These are phyloP conservation scores for Pterocarpus macrocarpus DNA, from an alignment of 306 rosid genomes.

Conservation along the genomic window DNA sequence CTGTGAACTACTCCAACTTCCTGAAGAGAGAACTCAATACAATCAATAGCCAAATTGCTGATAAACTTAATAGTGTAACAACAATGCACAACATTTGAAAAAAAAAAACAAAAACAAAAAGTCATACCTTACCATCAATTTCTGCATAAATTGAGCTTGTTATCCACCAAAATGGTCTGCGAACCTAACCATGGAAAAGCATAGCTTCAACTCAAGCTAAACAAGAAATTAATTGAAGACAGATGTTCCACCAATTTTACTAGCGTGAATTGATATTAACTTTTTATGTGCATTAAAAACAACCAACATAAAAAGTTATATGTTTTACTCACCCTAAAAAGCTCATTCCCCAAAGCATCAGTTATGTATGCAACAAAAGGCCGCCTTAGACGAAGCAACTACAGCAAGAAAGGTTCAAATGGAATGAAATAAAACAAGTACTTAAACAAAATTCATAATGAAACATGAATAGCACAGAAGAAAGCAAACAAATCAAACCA, in stretches of 20 bases:
- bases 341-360: conserved; percentile 82
- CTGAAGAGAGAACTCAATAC: conserved; percentile 56
- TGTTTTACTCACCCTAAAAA: conserved; percentile 77
- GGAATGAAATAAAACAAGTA: conserved; percentile 35
- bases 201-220: conserved; percentile 45
- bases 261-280: conserved; percentile 13
- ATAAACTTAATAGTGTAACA: conserved; percentile 24
- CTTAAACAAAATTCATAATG: conserved; percentile 17
- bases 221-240: conserved; percentile 31
- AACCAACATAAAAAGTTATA: conserved; percentile 17
- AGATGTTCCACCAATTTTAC: conserved; percentile 5
- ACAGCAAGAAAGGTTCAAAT: conserved; percentile 47
- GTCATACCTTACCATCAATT: conserved; percentile 90
- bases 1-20: conserved; percentile 97
- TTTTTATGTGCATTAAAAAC: background rate
- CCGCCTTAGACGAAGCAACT: conserved; percentile 87
- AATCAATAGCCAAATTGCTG: conserved; percentile 49
- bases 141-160: conserved; percentile 95
- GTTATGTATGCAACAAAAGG: conserved; percentile 92
- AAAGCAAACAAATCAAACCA: conserved; percentile 32
- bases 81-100: conserved; percentile 13
- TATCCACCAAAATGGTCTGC: conserved; percentile 99
- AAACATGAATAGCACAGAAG: conserved; percentile 7
- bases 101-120: no score
- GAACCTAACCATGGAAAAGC: conserved; percentile 67